Conservation (phyloP, 768 basidiomycete species). For the Paxillus rubicundulus region DNA sequence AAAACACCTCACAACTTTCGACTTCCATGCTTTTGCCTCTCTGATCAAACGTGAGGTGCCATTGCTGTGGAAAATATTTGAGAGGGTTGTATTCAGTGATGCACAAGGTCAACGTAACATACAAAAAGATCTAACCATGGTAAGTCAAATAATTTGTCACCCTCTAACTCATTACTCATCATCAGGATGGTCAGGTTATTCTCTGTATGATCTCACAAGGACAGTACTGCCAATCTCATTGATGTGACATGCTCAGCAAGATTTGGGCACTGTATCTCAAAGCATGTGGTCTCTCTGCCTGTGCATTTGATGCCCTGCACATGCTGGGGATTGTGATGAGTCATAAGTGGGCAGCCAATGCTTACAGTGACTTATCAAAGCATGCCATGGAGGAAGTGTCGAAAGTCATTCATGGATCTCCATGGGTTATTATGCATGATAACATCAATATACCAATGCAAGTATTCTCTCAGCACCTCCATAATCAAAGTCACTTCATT, state of each 20-base stretch:
- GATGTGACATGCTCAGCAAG: conserved; percentile 7
- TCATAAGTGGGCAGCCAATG: conserved; percentile 33
- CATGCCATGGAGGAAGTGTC: conserved; percentile 10
- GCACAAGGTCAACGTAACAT: conserved; percentile 10
- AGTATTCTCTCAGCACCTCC: conserved; percentile 23
- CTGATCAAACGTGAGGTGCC: conserved; percentile 1
- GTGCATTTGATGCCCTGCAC: conserved; percentile 17
- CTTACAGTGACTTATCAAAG: neutral
- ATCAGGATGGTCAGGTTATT: neutral
- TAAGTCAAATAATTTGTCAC: neutral
- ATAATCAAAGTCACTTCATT: conserved; percentile 24
- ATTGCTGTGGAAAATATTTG: conserved; percentile 7
- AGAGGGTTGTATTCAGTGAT: conserved; percentile 3
- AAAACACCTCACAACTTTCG: conserved; percentile 9
- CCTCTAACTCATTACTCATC: neutral
- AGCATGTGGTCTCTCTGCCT: conserved; percentile 16
- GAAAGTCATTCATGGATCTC: conserved; percentile 5
- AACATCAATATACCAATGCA: conserved; percentile 22
- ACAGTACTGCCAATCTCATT: conserved; percentile 9
- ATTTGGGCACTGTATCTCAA: conserved; percentile 20
- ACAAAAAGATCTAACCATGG: conserved; percentile 19
- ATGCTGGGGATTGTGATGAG: conserved; percentile 20
- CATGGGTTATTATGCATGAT: conserved; percentile 18
- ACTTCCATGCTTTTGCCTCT: conserved; percentile 4
- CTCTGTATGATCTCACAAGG: conserved; percentile 5